Conservation (phyloP, 139 green algal species). For the Asterochloris erici region DNA sequence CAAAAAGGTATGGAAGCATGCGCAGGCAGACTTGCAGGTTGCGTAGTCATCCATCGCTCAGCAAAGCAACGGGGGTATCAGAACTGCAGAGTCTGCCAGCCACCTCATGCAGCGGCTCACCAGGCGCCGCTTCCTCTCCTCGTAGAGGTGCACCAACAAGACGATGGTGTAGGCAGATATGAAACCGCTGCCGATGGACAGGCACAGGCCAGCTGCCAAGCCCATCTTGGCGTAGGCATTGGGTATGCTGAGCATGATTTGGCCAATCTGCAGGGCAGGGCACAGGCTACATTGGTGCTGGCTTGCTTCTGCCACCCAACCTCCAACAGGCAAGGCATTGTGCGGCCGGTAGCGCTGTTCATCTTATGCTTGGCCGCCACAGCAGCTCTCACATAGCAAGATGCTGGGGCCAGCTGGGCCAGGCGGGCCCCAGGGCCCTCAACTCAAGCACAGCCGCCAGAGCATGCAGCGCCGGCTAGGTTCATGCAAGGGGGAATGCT, state of each 20-base stretch:
- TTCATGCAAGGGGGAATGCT: background rate
- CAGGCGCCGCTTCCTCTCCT: constrained; percentile 9
- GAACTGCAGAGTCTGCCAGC: background rate
- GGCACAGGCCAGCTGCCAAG: background rate
- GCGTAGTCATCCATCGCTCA: background rate
- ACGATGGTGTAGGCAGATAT: constrained; percentile 15
- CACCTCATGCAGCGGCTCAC: background rate
- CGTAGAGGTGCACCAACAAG: constrained; percentile 14
- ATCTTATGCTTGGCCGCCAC: background rate
- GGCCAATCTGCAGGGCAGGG: constrained; percentile 10
- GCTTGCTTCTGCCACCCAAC: too few species aligned
- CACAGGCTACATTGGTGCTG: background rate
- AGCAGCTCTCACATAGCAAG: background rate
- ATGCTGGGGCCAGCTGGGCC: background rate
- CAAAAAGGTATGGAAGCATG: too few species aligned
- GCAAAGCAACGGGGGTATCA: background rate
- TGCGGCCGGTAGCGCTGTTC: too few species aligned
- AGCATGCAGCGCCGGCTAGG: background rate
- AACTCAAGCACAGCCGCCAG: background rate
- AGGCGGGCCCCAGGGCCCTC: background rate
- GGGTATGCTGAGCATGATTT: constrained; percentile 17
- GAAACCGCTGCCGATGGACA: constrained; percentile 9
- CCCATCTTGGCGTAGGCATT: constrained; percentile 19
- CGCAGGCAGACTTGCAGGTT: background rate
- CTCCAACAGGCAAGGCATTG: background rate